phyloP scores from a whole-genome alignment of 495 filamentous ascomycete species.

The Aspergillus kassunensis region DNA sequence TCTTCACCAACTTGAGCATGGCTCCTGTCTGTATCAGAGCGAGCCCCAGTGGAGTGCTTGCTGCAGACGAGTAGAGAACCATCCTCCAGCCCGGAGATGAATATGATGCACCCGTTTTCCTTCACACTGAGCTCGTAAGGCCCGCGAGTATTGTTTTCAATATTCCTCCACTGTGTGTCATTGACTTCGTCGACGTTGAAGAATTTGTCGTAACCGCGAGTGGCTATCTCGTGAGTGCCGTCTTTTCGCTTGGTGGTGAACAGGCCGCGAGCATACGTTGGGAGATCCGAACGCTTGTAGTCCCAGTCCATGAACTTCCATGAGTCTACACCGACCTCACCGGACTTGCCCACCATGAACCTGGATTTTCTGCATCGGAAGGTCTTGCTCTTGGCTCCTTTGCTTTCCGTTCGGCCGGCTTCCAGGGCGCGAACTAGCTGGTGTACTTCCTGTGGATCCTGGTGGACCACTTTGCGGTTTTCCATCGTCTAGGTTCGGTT shows the following conservation, averaged over 20 bases:
- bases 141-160: constrained; percentile 70
- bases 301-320: constrained; percentile 95
- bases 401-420: constrained; percentile 45
- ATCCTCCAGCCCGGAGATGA: constrained; percentile 87
- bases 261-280: constrained; percentile 86
- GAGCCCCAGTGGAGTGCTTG: constrained; percentile 88
- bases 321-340: constrained; percentile 68
- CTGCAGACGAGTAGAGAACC: constrained; percentile 88
- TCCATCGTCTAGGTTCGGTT: too few species aligned
- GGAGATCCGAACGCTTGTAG: constrained; percentile 79
- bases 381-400: constrained; percentile 36
- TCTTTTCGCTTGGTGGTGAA: constrained; percentile 70
- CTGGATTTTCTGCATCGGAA: constrained; percentile 72
- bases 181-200: constrained; percentile 84
- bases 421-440: constrained; percentile 57
- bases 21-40: constrained; percentile 63
- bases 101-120: constrained; percentile 98
- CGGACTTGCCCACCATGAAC: constrained; percentile 59
- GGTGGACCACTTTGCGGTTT: constrained; percentile 39
- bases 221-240: constrained; percentile 68
- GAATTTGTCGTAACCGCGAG: constrained; percentile 97
- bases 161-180: constrained; percentile 76
- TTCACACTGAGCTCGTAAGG: constrained; percentile 96
- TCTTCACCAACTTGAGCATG: constrained; percentile 82
- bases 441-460: constrained; percentile 60